Evolutionary conservation across 2,329 filamentous ascomycete genomes (phyloP).

Genomic region (Hirsutella rhossiliensis): DNA sequence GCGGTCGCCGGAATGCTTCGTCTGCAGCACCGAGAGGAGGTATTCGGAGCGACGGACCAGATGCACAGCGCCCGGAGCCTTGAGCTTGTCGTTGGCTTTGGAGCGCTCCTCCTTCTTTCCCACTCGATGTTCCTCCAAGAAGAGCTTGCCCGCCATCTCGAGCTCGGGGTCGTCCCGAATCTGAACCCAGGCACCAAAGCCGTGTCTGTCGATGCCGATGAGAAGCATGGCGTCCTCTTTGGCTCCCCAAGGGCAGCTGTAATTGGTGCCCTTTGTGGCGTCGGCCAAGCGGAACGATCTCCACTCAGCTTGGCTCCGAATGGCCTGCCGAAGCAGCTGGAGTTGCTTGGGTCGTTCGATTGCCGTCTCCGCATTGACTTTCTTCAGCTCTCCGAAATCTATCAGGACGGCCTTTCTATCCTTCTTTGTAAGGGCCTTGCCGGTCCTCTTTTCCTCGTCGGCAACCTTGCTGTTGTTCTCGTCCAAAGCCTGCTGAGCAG

Average conservation of each 20-base stretch:
- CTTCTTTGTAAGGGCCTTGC: conserved; percentile 84
- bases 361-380: conserved; percentile 91
- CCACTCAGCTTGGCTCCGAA: conserved; percentile 55
- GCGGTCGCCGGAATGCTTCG: conserved; percentile 66
- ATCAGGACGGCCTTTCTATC: conserved; percentile 96
- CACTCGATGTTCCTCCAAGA: conserved; percentile 94
- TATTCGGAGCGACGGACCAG: conserved; percentile 92
- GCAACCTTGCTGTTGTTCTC: conserved; percentile 60
- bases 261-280: conserved; percentile 83
- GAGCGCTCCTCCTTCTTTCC: conserved; percentile 91
- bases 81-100: conserved; percentile 65
- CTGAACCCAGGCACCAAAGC: conserved; percentile 89
- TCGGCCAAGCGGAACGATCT: conserved; percentile 77
- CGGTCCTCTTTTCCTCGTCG: conserved; percentile 69
- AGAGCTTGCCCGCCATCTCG: conserved; percentile 80
- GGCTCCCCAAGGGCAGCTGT: conserved; percentile 83
- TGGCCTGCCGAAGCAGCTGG: conserved; percentile 66
- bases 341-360: conserved; percentile 85
- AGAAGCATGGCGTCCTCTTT: conserved; percentile 96
- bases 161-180: conserved; percentile 88
- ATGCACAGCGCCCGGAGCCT: conserved; percentile 94
- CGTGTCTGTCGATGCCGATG: conserved; percentile 83
- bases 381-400: conserved; percentile 85
- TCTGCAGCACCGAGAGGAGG: conserved; percentile 84
- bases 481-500: conserved; percentile 47